Evolutionary conservation across 2,329 filamentous ascomycete species (phyloP).

Genomic region (Pseudocercospora cruenta): DNA sequence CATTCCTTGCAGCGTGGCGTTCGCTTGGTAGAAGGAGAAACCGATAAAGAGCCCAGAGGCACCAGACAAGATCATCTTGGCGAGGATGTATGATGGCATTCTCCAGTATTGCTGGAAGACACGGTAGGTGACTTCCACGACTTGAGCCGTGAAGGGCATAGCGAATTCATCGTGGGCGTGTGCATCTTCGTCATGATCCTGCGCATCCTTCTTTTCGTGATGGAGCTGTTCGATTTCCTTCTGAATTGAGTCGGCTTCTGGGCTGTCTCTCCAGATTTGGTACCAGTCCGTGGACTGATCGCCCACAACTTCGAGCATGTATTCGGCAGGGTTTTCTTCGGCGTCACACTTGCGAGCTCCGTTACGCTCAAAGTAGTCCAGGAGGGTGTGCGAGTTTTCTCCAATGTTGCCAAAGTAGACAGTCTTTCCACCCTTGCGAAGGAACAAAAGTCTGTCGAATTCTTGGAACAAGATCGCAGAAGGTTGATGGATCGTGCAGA

Average conservation of each 20-base stretch:
- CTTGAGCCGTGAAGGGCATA: conserved; percentile 44
- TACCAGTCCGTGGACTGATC: conserved; percentile 47
- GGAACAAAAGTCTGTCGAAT: conserved; percentile 50
- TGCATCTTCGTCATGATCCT: conserved; percentile 30
- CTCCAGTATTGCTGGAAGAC: conserved; percentile 52
- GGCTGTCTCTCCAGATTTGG: conserved; percentile 44
- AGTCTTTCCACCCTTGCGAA: conserved; percentile 49
- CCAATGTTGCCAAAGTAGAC: conserved; percentile 55
- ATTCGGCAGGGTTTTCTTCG: conserved; percentile 73
- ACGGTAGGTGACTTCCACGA: conserved; percentile 45
- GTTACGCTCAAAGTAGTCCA: conserved; percentile 63
- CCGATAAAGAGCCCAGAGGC: conserved; percentile 54
- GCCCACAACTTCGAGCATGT: conserved; percentile 64
- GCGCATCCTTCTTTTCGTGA: conserved; percentile 38
- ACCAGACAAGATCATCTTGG: conserved; percentile 62
- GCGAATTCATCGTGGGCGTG: conserved; percentile 46
- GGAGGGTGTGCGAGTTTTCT: conserved; percentile 44
- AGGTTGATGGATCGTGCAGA: conserved; percentile 55
- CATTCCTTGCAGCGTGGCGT: conserved; percentile 45
- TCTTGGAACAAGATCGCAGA: conserved; percentile 49
- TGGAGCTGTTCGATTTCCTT: conserved; percentile 46
- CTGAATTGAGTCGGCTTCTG: conserved; percentile 39
- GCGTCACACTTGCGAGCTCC: conserved; percentile 62
- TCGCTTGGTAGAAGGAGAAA: conserved; percentile 49
- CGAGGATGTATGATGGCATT: conserved; percentile 54